Percentiles rank a stretch among this genome's conserved stretches.
Conservation (phyloP, 495 filamentous ascomycete genomes). For the Neurospora sublineolata region DNA sequence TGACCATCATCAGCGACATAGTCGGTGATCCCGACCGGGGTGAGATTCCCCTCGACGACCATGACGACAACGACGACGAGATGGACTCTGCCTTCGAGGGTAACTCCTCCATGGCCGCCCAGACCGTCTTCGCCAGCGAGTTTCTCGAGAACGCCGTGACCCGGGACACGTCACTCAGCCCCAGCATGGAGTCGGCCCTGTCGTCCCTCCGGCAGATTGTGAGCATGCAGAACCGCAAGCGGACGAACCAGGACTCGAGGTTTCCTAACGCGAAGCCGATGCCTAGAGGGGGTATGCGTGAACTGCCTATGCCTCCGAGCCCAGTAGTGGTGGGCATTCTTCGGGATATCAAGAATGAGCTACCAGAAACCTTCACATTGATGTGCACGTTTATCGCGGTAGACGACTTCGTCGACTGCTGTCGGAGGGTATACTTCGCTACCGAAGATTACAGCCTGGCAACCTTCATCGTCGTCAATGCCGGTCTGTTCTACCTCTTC, state of each 20-base stretch:
- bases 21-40: not conserved
- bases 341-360: constrained; percentile 32
- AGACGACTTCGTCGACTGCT: constrained; percentile 47
- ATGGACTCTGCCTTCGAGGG: constrained; percentile 45
- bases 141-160: constrained; percentile 51
- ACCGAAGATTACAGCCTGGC: constrained; percentile 45
- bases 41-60: not conserved
- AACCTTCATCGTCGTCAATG: constrained; percentile 45
- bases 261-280: constrained; percentile 32
- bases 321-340: constrained; percentile 39
- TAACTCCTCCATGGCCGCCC: constrained; percentile 47
- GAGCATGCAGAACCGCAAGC: constrained; percentile 31
- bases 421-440: constrained; percentile 47
- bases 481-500: constrained; percentile 46
- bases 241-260: constrained; percentile 30
- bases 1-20: constrained; percentile 1
- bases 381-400: constrained; percentile 33
- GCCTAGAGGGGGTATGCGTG: constrained; percentile 29
- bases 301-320: constrained; percentile 46
- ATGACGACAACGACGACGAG: constrained; percentile 21
- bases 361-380: constrained; percentile 26
- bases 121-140: constrained; percentile 52
- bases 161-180: constrained; percentile 34
- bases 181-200: constrained; percentile 45
- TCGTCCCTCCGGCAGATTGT: constrained; percentile 47